A percentile compares a stretch with the other conserved stretches of the same genome.
phyloP scores from a whole-genome alignment of 2,329 filamentous ascomycete genomes.

The Stagonosporopsis vannaccii region DNA sequence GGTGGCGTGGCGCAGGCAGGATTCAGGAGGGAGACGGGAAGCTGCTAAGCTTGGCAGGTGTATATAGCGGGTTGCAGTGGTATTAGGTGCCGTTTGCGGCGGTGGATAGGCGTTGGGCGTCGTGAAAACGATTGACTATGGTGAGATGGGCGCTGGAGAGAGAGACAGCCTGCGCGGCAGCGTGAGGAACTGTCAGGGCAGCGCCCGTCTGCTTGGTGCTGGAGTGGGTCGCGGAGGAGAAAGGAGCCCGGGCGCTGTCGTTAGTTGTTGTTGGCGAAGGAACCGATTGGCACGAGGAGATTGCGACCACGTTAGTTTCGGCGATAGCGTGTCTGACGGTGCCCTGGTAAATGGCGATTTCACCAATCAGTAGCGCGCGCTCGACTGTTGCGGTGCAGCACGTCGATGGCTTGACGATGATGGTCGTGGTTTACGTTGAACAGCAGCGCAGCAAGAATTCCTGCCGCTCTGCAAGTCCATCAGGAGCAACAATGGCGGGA shows the following conservation, averaged over 20 bases:
- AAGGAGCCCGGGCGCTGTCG: slow-evolving; percentile 21
- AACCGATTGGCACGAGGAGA: slow-evolving; percentile 19
- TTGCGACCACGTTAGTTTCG: slow-evolving; percentile 11
- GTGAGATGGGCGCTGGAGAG: slow-evolving; percentile 38
- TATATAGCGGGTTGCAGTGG: slow-evolving; percentile 23
- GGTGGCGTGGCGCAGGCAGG: slow-evolving; percentile 11
- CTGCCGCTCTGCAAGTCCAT: slow-evolving; percentile 3
- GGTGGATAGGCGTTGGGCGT: slow-evolving; percentile 18
- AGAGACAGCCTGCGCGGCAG: slow-evolving; percentile 28
- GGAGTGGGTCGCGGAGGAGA: slow-evolving; percentile 14
- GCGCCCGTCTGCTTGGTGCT: slow-evolving; percentile 18
- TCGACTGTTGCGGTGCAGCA: slow-evolving; percentile 4
- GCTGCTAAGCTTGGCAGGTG: slow-evolving; percentile 30
- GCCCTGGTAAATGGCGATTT: slow-evolving; percentile 9
- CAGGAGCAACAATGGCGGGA: slow-evolving; percentile 3
- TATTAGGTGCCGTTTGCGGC: slow-evolving; percentile 25
- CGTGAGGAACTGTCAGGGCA: slow-evolving; percentile 23
- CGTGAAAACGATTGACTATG: slow-evolving; percentile 51
- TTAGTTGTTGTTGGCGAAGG: slow-evolving; percentile 17
- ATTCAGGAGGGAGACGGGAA: slow-evolving; percentile 22
- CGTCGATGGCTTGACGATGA: slow-evolving; percentile 11
- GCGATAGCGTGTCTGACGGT: slow-evolving; percentile 5
- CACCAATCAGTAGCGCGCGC: slow-evolving; percentile 6
- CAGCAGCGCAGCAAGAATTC: slow-evolving; percentile 2
- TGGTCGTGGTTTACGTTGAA: slow-evolving; percentile 9